These are phyloP conservation scores for Trametes polyzona DNA, from an alignment of 1,284 basidiomycete genomes.

Conservation along the genomic window DNA sequence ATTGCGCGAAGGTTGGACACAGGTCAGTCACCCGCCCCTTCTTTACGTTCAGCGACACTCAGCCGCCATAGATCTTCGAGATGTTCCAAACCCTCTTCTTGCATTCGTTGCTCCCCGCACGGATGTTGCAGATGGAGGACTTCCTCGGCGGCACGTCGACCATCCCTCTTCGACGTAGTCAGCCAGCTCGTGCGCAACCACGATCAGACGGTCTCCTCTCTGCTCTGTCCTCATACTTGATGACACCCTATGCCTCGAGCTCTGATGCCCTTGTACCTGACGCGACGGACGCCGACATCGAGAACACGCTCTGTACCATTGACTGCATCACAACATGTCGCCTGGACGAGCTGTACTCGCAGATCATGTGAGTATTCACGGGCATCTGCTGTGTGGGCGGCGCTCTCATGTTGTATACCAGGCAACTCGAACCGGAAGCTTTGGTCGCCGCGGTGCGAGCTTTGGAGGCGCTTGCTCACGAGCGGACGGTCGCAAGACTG, in stretches of 20 bases:
- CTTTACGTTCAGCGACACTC: background rate
- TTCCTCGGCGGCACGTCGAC: constrained; percentile 89
- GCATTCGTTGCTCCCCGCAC: constrained; percentile 86
- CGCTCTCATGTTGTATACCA: constrained; percentile 37
- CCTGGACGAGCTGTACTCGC: constrained; percentile 91
- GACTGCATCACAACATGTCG: constrained; percentile 96
- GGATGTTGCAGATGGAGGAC: constrained; percentile 96
- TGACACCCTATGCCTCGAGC: constrained; percentile 88
- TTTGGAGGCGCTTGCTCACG: constrained; percentile 89
- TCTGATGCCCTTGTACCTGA: constrained; percentile 78
- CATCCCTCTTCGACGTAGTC: constrained; percentile 84
- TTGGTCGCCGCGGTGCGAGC: constrained; percentile 84
- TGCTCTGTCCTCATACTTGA: constrained; percentile 93
- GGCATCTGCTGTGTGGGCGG: too few relatives aligned
- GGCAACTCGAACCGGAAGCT: constrained; percentile 77
- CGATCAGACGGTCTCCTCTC: constrained; percentile 90
- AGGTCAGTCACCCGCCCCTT: constrained; percentile 47
- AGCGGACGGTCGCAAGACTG: constrained; percentile 76
- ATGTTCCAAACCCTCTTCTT: constrained; percentile 98
- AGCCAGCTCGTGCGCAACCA: constrained; percentile 66
- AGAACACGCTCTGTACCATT: constrained; percentile 93
- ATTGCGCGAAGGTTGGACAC: constrained; percentile 92
- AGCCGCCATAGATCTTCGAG: constrained; percentile 80
- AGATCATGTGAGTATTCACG: constrained; percentile 87
- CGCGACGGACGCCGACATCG: constrained; percentile 87